A percentile compares a stretch with the other conserved stretches of the same genome.
Conservation (phyloP, 1,284 basidiomycete species). For the Somion occarium region DNA sequence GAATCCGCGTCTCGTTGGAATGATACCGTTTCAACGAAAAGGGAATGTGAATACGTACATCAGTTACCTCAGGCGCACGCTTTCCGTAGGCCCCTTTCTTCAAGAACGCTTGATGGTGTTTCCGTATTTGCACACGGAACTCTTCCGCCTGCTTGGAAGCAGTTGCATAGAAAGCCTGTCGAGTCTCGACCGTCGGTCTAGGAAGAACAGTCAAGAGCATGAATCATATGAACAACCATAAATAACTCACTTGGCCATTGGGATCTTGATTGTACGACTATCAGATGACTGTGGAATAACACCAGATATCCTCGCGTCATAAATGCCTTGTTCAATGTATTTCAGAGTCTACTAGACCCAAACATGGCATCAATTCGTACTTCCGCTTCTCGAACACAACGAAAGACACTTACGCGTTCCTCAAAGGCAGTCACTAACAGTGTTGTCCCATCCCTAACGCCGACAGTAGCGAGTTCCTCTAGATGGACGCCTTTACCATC, state of each 20-base stretch:
- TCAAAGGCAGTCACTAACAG: conserved; percentile 72
- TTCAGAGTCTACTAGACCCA: conserved; percentile 58
- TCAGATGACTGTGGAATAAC: conserved; percentile 69
- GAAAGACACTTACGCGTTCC: conserved; percentile 48
- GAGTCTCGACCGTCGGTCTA: conserved; percentile 73
- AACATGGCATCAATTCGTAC: conserved; percentile 9
- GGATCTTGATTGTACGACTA: conserved; percentile 65
- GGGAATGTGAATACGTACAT: conserved; percentile 36
- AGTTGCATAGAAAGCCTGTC: conserved; percentile 45
- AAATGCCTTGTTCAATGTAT: conserved; percentile 65
- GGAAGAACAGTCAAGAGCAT: neutral
- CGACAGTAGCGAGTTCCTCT: conserved; percentile 72
- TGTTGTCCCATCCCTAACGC: conserved; percentile 69
- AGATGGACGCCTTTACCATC: conserved; percentile 34
- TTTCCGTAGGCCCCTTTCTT: conserved; percentile 69
- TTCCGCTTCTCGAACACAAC: conserved; percentile 1
- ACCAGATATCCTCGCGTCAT: conserved; percentile 64
- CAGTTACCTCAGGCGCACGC: conserved; percentile 58
- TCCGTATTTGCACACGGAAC: conserved; percentile 67
- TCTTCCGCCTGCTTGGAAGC: conserved; percentile 67
- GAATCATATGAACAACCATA: neutral
- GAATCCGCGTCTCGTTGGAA: neutral
- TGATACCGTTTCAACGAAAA: too few relatives aligned
- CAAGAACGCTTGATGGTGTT: conserved; percentile 55
- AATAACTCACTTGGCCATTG: conserved; percentile 70